Evolutionary conservation across 371 early-diverging fungal genomes (phyloP), one percentile per base, ranked within the genome.

Genomic region (Lichtheimia corymbifera): DNA sequence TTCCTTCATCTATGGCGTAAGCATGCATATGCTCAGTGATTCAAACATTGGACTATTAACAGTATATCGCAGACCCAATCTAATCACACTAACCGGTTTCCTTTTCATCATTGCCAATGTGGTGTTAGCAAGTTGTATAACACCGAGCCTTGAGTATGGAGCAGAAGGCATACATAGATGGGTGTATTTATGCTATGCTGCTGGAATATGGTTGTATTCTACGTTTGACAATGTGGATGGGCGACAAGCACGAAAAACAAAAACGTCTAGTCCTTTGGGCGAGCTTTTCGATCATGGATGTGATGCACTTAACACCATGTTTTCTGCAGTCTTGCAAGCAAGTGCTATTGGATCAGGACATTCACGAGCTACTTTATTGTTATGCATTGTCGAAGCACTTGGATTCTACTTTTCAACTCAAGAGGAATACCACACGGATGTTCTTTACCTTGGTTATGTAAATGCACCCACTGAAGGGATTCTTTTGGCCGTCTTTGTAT

Each of bases 221-320:
- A 94, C 97, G 15, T 93, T 97, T 72, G 99, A 99, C 80, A 94
- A 93, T 64, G 91, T 99, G 18, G 99, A 99, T 76, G 99, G 99
- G 53, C 93, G 94, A 75, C 99, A 99, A 76, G 99, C 99, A 14
- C 84, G 99, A 52, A 82, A 93, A 45, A 97, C 97, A 18, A 89
- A 91, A 15, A 82, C 92, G 1, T 89, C 91, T 2, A 92, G 93
- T 2, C 96, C 99, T 9, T 82, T 98, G 13, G 99, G 99, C 35
- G 97, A 98, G 78, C 82, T 99, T 27, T 97, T 93, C 77, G 94
- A 91, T 71, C 91, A 92, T 65, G 97, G 97, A 14, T 93, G 95
- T 69, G 97, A 97, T 68, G 94, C 97, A 17, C 77, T 97, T 50
- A 95, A 96, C 76, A 93, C 92, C 72, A 85, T 92, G 55, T 86